A percentile compares a stretch with the other conserved stretches of the same genome.
Conservation (phyloP, 2,329 filamentous ascomycete species). For the Fusarium anthophilum region DNA sequence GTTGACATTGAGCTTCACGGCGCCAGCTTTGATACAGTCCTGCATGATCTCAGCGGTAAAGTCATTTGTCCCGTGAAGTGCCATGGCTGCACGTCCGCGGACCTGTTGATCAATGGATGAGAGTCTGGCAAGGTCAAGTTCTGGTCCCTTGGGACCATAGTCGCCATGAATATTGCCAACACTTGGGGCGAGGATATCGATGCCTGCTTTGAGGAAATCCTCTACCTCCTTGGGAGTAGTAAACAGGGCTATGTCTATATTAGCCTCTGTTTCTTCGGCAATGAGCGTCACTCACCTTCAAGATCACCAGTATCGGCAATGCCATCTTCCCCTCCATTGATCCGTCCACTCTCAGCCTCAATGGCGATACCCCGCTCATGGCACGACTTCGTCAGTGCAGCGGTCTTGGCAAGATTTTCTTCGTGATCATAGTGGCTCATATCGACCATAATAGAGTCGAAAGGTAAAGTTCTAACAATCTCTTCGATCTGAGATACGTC, state of each 20-base stretch:
- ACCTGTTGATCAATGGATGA: conserved; percentile 44
- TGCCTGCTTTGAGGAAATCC: conserved; percentile 75
- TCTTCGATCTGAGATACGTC: not conserved
- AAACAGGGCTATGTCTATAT: conserved; percentile 43
- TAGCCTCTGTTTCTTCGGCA: no score
- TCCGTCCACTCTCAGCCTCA: conserved; percentile 34
- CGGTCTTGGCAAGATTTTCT: conserved; percentile 4
- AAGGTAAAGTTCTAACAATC: not conserved
- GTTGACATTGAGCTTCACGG: conserved; percentile 68
- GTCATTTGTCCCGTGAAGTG: conserved; percentile 66
- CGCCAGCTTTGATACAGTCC: conserved; percentile 60
- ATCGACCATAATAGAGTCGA: conserved; percentile 15
- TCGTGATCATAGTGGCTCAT: conserved; percentile 13
- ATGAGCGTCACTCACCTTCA: conserved; percentile 46
- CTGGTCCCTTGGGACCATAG: conserved; percentile 72
- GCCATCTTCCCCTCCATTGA: conserved; percentile 70
- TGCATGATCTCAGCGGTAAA: conserved; percentile 61
- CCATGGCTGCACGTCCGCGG: conserved; percentile 54
- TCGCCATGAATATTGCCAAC: conserved; percentile 82
- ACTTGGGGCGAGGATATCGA: conserved; percentile 78
- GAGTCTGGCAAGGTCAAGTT: conserved; percentile 62
- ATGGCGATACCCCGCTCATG: conserved; percentile 11
- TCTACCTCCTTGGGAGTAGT: conserved; percentile 75
- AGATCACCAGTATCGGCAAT: conserved; percentile 67
- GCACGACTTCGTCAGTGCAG: not conserved